phyloP scores from a whole-genome alignment of 2,329 filamentous ascomycete species.

The Daldinia sp. region DNA sequence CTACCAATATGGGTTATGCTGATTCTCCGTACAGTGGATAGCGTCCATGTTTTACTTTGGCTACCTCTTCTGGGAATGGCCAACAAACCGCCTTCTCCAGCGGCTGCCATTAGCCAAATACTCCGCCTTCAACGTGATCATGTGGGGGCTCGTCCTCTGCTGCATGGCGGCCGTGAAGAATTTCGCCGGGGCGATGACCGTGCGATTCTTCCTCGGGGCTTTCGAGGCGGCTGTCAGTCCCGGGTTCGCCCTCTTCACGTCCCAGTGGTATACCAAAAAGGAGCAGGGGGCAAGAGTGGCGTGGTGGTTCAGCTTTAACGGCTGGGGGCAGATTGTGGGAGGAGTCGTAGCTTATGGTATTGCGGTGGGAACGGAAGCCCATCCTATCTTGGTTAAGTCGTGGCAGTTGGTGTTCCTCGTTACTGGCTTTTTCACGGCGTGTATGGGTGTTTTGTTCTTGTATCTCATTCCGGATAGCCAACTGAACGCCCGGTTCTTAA shows the following conservation, averaged over 20 bases:
- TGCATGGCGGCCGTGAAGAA: slow-evolving; percentile 49
- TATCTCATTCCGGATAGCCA: slow-evolving; percentile 57
- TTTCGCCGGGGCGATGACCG: slow-evolving; percentile 50
- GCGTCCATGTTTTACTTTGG: slow-evolving; percentile 61
- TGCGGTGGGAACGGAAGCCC: slow-evolving; percentile 56
- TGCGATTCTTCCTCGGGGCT: slow-evolving; percentile 53
- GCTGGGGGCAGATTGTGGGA: slow-evolving; percentile 52
- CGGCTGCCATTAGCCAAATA: slow-evolving; percentile 72
- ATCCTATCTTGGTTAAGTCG: slow-evolving; percentile 58
- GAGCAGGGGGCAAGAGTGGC: slow-evolving; percentile 45
- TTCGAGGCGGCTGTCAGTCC: slow-evolving; percentile 50
- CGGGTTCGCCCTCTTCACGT: slow-evolving; percentile 46
- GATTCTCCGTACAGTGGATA: slow-evolving; percentile 51
- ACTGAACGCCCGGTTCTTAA: slow-evolving; percentile 56
- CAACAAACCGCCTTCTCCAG: slow-evolving; percentile 71
- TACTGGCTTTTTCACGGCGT: slow-evolving; percentile 60
- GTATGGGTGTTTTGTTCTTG: slow-evolving; percentile 57
- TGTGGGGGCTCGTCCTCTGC: slow-evolving; percentile 61
- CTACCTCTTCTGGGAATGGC: slow-evolving; percentile 68
- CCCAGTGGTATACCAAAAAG: slow-evolving; percentile 46
- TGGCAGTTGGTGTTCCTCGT: slow-evolving; percentile 72
- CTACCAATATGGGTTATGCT: neutral
- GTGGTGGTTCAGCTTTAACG: slow-evolving; percentile 47
- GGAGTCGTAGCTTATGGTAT: slow-evolving; percentile 54
- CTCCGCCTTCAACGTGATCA: slow-evolving; percentile 68